Evolutionary conservation across 768 basidiomycete species (phyloP).

Genomic region (Suillus lakei): DNA sequence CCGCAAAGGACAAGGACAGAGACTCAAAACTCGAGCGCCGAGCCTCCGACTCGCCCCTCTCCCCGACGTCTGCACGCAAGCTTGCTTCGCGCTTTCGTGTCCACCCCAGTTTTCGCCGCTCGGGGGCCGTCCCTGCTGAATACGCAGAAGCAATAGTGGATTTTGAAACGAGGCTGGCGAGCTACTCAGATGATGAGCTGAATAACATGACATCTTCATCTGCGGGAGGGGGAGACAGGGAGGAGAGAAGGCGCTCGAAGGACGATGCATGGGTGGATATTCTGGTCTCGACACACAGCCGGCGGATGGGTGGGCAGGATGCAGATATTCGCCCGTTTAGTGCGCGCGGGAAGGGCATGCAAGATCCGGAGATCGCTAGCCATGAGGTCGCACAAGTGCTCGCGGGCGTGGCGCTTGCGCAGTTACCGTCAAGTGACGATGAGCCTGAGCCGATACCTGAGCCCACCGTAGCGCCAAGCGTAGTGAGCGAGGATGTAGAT

Average conservation of each 20-base stretch:
- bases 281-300: conserved; percentile 61
- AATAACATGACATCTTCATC: conserved; percentile 47
- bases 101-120: conserved; percentile 56
- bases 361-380: conserved; percentile 75
- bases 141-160: conserved; percentile 69
- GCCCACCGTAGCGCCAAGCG: conserved; percentile 10
- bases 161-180: conserved; percentile 81
- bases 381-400: conserved; percentile 75
- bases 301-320: conserved; percentile 62
- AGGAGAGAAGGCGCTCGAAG: conserved; percentile 48
- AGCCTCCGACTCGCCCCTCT: conserved; percentile 33
- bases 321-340: conserved; percentile 40
- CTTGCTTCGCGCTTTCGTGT: conserved; percentile 59
- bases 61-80: conserved; percentile 38
- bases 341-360: conserved; percentile 31
- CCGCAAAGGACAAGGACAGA: conserved; percentile 18
- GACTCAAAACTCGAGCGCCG: conserved; percentile 25
- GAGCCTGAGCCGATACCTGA: conserved; percentile 34
- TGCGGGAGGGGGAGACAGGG: conserved; percentile 33
- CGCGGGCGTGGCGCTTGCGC: conserved; percentile 51
- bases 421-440: conserved; percentile 44
- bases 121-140: conserved; percentile 67
- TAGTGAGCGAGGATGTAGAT: conserved; percentile 42
- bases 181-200: conserved; percentile 54
- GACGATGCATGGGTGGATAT: conserved; percentile 93